Percentiles rank a stretch among this genome's conserved stretches.
Conservation (phyloP, 2,329 filamentous ascomycete genomes). For the Fusarium guadeloupense region DNA sequence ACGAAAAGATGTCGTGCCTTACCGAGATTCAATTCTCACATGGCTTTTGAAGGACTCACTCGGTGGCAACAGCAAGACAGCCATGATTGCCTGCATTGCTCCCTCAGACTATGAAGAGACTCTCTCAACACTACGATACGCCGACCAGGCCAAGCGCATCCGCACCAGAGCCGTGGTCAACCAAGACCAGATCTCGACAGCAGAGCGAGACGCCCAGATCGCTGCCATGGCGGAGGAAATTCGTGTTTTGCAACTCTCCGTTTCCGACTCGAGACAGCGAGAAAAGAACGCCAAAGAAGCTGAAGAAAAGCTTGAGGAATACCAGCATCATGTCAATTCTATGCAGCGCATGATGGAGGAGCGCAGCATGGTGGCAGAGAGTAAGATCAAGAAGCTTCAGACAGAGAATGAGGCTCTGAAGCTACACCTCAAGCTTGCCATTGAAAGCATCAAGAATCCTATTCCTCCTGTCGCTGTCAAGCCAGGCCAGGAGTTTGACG, state of each 20-base stretch:
- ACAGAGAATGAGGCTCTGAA: conserved; percentile 91
- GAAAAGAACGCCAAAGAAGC: conserved; percentile 82
- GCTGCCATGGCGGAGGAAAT: conserved; percentile 96
- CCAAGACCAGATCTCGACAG: conserved; percentile 91
- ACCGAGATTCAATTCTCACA: conserved; percentile 84
- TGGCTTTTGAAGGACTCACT: conserved; percentile 96
- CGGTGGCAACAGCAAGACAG: conserved; percentile 96
- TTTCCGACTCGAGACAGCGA: conserved; percentile 69
- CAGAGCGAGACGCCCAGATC: conserved; percentile 94
- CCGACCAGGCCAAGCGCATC: conserved; percentile 97
- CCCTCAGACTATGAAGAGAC: conserved; percentile 98
- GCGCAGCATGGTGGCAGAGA: conserved; percentile 86
- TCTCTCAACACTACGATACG: conserved; percentile 92
- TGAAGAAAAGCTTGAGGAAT: conserved; percentile 90
- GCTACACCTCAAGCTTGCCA: conserved; percentile 85
- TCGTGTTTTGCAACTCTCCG: conserved; percentile 80
- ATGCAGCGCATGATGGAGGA: conserved; percentile 99
- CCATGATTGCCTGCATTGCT: conserved; percentile 98
- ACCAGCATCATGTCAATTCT: conserved; percentile 86
- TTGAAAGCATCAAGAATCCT: conserved; percentile 89
- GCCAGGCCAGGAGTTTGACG: conserved; percentile 41
- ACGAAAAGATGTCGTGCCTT: conserved; percentile 77
- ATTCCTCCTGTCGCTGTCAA: conserved; percentile 70
- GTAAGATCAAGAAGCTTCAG: conserved; percentile 89
- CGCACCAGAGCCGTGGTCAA: conserved; percentile 94